Conservation (phyloP, 805 yeast genomes). For the Wilhelminamyces savonicus region DNA sequence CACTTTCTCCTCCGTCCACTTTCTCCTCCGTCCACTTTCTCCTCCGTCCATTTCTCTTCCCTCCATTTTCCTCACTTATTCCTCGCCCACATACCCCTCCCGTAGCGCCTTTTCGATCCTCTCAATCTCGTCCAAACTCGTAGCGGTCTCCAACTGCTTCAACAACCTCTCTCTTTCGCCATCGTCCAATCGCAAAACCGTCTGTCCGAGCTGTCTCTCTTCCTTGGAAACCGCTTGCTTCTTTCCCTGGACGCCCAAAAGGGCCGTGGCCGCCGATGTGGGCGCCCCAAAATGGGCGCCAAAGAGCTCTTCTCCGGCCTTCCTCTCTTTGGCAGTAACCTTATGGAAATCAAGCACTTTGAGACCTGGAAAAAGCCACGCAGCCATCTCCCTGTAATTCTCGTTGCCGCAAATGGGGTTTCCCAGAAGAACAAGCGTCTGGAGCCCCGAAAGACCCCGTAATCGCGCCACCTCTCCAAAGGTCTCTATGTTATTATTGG, state of each 20-base stretch:
- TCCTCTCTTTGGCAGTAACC: slow-evolving; percentile 51
- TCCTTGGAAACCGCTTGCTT: slow-evolving; percentile 11
- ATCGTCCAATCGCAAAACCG: slow-evolving; percentile 43
- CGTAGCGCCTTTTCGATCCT: slow-evolving; percentile 42
- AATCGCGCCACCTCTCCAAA: slow-evolving; percentile 30
- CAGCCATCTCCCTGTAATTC: slow-evolving; percentile 53
- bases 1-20: too few species aligned
- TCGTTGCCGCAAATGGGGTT: slow-evolving; percentile 49
- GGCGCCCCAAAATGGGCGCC: slow-evolving; percentile 17
- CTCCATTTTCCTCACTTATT: too few species aligned
- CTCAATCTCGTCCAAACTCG: slow-evolving; percentile 69
- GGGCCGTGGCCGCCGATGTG: slow-evolving; percentile 20
- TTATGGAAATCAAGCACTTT: slow-evolving; percentile 62
- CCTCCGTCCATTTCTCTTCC: too few species aligned
- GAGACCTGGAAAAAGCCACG: slow-evolving; percentile 60
- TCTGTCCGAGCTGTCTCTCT: slow-evolving; percentile 25
- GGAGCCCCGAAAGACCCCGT: slow-evolving; percentile 2
- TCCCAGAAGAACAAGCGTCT: slow-evolving; percentile 45
- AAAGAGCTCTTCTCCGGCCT: slow-evolving; percentile 37
- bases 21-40: too few species aligned
- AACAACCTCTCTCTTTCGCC: slow-evolving; percentile 49
- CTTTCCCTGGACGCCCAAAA: slow-evolving; percentile 8
- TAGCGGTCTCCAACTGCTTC: slow-evolving; percentile 52
- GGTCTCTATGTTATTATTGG: slow-evolving; percentile 43
- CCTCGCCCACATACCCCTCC: too few species aligned